phyloP scores from a whole-genome alignment of 306 rosid genomes.

The Betula pendula region DNA sequence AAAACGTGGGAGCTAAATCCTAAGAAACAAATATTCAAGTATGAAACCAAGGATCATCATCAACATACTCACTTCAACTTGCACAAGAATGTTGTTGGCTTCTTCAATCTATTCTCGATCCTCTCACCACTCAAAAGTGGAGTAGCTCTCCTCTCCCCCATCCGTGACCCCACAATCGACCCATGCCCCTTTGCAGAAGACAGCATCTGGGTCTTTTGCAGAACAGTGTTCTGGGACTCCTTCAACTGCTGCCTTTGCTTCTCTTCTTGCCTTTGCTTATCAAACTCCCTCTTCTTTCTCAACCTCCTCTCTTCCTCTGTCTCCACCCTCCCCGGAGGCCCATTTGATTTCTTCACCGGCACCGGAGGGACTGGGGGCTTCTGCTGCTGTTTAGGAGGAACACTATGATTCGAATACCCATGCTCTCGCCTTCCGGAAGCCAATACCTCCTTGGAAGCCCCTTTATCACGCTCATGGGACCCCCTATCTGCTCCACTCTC shows the following conservation, averaged over 20 bases:
- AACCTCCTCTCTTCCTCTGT: slow-evolving; percentile 81
- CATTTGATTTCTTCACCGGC: slow-evolving; percentile 57
- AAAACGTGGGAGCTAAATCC: background rate
- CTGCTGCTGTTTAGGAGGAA: slow-evolving; percentile 59
- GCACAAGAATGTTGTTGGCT: slow-evolving; percentile 97
- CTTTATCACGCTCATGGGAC: slow-evolving; percentile 46
- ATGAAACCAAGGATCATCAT: slow-evolving; percentile 25
- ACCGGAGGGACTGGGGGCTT: slow-evolving; percentile 50
- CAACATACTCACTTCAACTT: slow-evolving; percentile 84
- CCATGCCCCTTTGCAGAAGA: slow-evolving; percentile 86
- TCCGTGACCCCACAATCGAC: slow-evolving; percentile 78
- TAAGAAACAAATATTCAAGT: background rate
- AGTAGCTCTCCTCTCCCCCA: slow-evolving; percentile 77
- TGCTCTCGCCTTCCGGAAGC: slow-evolving; percentile 61
- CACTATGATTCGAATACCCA: slow-evolving; percentile 56
- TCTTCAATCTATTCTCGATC: slow-evolving; percentile 91
- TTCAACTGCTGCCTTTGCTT: slow-evolving; percentile 83
- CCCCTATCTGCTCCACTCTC: slow-evolving; percentile 48
- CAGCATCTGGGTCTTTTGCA: slow-evolving; percentile 69
- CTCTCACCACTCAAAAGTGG: slow-evolving; percentile 83
- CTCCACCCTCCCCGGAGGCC: slow-evolving; percentile 58
- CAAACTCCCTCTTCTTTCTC: slow-evolving; percentile 84
- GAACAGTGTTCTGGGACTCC: slow-evolving; percentile 74
- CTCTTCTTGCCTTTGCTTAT: slow-evolving; percentile 86
- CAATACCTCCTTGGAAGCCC: slow-evolving; percentile 44